Base-by-base conservation (phyloP, 83 land plant genomes). In the Isoetes engelmannii region DNA sequence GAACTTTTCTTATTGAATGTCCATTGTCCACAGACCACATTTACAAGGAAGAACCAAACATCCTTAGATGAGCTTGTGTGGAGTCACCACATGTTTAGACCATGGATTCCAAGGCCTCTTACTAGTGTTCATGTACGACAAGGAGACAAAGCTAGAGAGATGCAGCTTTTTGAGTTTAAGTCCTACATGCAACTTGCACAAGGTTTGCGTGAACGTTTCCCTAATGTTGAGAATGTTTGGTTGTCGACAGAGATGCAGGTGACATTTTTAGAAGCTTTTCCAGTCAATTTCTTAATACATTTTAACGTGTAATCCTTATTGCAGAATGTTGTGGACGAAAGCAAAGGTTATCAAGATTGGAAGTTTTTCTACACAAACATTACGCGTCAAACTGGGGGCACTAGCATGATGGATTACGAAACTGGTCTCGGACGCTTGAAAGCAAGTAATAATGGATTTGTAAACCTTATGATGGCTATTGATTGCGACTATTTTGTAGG, bases 191-290 rank as follows among this genome's bases (percentile, higher is more conserved):
- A 4, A 10, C 62, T 59, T 12, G 62, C 62, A 8, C 12, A 59
- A 12, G 28, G 19, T 12, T 18, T 59, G 18, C 62, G 28, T 18
- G 9, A 9, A 3, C 12, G 19, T 2, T 59, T 59, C 28, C 62
- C 62, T 59, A 18, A 59, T 1, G 10, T 59, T 8, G 9, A 59
- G 28, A 19, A 59, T 7, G 28, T 59, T 12, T 59, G 62, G 62
- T 37, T 59, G 18, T 59, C 62, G 1, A 59, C 62, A 12, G 62
- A 59, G 28, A 59, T 59, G 62, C 62, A 59, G 62, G 62, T 59
- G 19, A 59, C 28, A 12, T 12, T 12, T 12, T 12, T 59, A 59
- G 10, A 59, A 8, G 20, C 3, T 12, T 59, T 1, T 1, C 55
- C 13, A 12, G 15, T 51, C 55, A 12, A 1, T 18, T 59, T 12